Conservation (phyloP, 805 yeast genomes). For the Candida sakaeoensis region DNA sequence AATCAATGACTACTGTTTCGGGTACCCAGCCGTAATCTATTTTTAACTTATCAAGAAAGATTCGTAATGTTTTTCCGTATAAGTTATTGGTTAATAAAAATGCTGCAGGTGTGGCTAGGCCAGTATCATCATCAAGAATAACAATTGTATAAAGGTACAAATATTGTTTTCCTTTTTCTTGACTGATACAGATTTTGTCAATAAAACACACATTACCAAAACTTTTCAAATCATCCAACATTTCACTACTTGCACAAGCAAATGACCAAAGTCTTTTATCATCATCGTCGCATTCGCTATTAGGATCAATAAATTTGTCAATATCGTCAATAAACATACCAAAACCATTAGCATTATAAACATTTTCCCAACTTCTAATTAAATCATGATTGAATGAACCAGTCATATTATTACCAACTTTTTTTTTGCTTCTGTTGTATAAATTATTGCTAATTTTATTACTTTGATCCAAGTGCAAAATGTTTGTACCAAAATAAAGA, state of each 20-base stretch:
- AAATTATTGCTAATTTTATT: neutral
- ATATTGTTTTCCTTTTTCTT: neutral
- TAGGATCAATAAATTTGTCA: neutral
- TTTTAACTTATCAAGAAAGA: no score
- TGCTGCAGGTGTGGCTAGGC: no score
- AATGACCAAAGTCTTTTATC: neutral
- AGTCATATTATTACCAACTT: neutral
- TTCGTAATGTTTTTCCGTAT: neutral
- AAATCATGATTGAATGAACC: neutral
- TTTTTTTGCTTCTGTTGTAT: neutral
- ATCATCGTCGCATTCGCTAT: neutral
- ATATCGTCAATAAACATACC: neutral
- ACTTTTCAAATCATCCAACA: neutral
- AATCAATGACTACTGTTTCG: neutral
- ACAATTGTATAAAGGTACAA: conserved; percentile 1
- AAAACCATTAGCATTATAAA: neutral
- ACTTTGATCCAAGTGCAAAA: neutral
- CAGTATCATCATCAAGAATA: no score
- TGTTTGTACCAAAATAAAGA: neutral
- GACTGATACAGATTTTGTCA: neutral
- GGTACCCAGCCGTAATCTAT: neutral
- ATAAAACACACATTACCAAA: neutral
- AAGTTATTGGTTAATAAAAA: neutral
- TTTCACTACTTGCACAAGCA: neutral
- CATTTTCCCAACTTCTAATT: neutral